Base-by-base conservation (phyloP, 768 basidiomycete genomes). In the Cubamyces sp. region DNA sequence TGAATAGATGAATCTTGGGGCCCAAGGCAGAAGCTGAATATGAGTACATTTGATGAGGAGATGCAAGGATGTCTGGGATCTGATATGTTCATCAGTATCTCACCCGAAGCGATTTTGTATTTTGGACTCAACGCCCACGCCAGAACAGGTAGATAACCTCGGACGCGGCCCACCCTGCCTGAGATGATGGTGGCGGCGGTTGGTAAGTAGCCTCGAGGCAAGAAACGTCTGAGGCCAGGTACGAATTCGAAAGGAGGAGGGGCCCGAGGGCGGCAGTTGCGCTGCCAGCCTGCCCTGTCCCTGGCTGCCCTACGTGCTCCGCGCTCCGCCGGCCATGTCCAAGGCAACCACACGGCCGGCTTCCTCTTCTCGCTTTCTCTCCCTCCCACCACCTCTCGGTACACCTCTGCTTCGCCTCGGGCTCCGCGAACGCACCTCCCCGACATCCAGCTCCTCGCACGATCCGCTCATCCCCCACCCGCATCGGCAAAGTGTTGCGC, bases 401-500 rank as follows among this genome's bases (percentile, higher is more conserved):
- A 23, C 19, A 21, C 25, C 30, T 15, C n/a, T 19, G 30, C 37
- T 39, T 53, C 37, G 21, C 21, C 47, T 56, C 14, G 30, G 8
- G 12, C 54, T 1, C 18, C 34, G 19, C 56, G 47, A 18, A 30
- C 57, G 16, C 28, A 28, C 9, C 15, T 28, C 25, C 3, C 28
- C 14, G 28, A 49, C 19, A 5, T 16, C 42, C 42, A 43, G 4
- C 16, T 21, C 19, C 42, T 43, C 42, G 11, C 34, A 34, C 34
- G 34, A 46, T 21, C 12, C n/a, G 19, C 45, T 19, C 45, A 21
- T 21, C 12, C 45, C 12, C 12, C 45, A 15, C 25, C 39, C 9
- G n/a, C 39, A 1, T 61, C 58, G 52, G 30, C 63, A 57, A 69
- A 60, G 52, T 61, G 40, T 60, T 61, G 23, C 62, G 25, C 61